Evolutionary conservation across 2,329 filamentous ascomycete genomes (phyloP).

Genomic region (Daldinia eschscholtzii): DNA sequence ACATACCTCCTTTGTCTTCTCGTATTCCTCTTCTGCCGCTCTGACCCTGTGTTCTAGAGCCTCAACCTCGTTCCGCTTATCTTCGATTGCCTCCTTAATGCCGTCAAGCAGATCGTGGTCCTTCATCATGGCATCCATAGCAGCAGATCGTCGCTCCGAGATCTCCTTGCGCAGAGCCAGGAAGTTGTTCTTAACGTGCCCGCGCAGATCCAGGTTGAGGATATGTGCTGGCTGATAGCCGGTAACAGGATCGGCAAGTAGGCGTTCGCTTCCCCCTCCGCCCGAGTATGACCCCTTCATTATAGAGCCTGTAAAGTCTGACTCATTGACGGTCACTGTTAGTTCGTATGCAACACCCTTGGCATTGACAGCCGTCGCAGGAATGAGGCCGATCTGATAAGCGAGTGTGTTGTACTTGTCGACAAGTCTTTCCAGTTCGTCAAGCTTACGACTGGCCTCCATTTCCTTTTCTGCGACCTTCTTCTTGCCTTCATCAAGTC

Average conservation of each 20-base stretch:
- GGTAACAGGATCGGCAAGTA: conserved; percentile 83
- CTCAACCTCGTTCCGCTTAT: conserved; percentile 93
- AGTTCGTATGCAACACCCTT: conserved; percentile 89
- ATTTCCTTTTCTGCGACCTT: conserved; percentile 86
- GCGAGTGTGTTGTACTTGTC: conserved; percentile 94
- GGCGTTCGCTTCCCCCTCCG: conserved; percentile 73
- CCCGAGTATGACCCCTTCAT: conserved; percentile 60
- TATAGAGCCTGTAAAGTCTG: conserved; percentile 79
- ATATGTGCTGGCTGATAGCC: conserved; percentile 93
- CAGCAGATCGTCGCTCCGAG: conserved; percentile 84
- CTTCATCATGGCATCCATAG: conserved; percentile 92
- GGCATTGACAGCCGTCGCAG: conserved; percentile 84
- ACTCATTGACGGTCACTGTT: conserved; percentile 82
- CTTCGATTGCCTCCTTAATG: conserved; percentile 96
- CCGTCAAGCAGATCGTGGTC: conserved; percentile 93
- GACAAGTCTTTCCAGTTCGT: conserved; percentile 90
- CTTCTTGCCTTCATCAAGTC: conserved; percentile 87
- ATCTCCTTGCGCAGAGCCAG: conserved; percentile 86
- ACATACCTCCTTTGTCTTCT: conserved; percentile 84
- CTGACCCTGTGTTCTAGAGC: conserved; percentile 88
- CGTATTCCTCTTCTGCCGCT: conserved; percentile 92
- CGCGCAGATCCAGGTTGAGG: conserved; percentile 88
- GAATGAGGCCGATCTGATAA: conserved; percentile 93
- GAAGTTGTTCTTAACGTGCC: conserved; percentile 83
- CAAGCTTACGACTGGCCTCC: conserved; percentile 87